phyloP scores from a whole-genome alignment of 1,139 yeast species.

The Scheffersomyces titani region DNA sequence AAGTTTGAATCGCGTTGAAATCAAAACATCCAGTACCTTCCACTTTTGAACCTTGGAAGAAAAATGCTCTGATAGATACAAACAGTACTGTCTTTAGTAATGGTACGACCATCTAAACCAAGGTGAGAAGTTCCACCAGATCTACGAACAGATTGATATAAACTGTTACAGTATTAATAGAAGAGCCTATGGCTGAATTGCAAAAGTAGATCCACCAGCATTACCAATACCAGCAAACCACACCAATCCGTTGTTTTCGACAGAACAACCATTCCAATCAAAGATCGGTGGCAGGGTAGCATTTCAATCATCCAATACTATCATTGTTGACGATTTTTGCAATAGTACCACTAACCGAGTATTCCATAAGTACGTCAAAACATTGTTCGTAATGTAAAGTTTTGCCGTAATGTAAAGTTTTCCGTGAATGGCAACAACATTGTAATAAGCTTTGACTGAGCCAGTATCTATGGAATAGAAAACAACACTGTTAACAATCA shows the following conservation, averaged over 20 bases:
- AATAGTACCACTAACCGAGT: conserved; percentile 8
- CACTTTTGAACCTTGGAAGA: conserved; percentile 13
- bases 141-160: conserved; percentile 5
- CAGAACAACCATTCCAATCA: conserved; percentile 12
- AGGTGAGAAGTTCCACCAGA: conserved; percentile 9
- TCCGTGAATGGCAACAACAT: conserved; percentile 18
- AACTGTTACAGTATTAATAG: conserved; percentile 10
- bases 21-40: conserved; percentile 19
- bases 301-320: conserved; percentile 16
- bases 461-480: conserved; percentile 3
- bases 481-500: not conserved
- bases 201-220: conserved; percentile 12
- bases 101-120: conserved; percentile 1
- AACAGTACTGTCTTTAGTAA: conserved; percentile 15
- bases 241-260: conserved; percentile 11
- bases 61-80: conserved; percentile 15
- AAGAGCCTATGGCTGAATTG: conserved; percentile 9
- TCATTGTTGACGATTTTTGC: conserved; percentile 11
- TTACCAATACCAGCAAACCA: conserved; percentile 15
- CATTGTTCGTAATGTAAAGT: no score
- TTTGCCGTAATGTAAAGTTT: conserved; percentile 15
- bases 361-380: conserved; percentile 15
- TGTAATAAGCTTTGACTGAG: conserved; percentile 10
- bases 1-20: conserved; percentile 13
- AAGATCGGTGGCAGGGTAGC: conserved; percentile 20